Evolutionary conservation across 108 stramenopile genomes (phyloP).

Genomic region (Nitzschia sp.): DNA sequence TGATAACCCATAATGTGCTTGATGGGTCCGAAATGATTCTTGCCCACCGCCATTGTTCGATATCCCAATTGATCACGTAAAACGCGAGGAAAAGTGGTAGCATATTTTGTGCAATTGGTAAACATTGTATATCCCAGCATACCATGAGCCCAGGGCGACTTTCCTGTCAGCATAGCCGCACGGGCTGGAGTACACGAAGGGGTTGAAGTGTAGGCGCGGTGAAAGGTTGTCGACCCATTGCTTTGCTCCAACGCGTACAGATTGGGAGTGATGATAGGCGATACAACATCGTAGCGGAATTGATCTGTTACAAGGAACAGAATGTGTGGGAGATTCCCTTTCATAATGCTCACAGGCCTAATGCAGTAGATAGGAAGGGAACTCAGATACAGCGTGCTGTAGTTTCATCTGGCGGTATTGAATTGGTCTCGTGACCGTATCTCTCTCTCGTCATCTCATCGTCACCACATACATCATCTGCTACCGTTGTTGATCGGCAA

Average conservation of each 20-base stretch:
- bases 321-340: slow-evolving; percentile 25
- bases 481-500: no score
- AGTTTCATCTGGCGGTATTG: no score
- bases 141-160: slow-evolving; percentile 43
- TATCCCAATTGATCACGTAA: slow-evolving; percentile 14
- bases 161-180: slow-evolving; percentile 38
- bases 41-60: slow-evolving; percentile 29
- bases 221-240: slow-evolving; percentile 11
- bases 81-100: slow-evolving; percentile 29
- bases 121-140: slow-evolving; percentile 35
- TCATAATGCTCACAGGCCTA: no score
- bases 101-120: slow-evolving; percentile 25
- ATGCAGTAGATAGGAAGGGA: no score
- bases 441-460: no score
- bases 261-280: slow-evolving; percentile 26
- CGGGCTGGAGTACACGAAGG: slow-evolving; percentile 47
- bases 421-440: no score
- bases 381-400: no score
- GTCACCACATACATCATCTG: no score
- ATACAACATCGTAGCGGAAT: slow-evolving; percentile 37
- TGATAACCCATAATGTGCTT: slow-evolving; percentile 24
- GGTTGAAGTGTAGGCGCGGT: slow-evolving; percentile 31
- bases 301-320: slow-evolving; percentile 41
- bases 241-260: slow-evolving; percentile 7
- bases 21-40: slow-evolving; percentile 44